phyloP scores from a whole-genome alignment of 129 eudicot species.

The Kitagawia praeruptora region DNA sequence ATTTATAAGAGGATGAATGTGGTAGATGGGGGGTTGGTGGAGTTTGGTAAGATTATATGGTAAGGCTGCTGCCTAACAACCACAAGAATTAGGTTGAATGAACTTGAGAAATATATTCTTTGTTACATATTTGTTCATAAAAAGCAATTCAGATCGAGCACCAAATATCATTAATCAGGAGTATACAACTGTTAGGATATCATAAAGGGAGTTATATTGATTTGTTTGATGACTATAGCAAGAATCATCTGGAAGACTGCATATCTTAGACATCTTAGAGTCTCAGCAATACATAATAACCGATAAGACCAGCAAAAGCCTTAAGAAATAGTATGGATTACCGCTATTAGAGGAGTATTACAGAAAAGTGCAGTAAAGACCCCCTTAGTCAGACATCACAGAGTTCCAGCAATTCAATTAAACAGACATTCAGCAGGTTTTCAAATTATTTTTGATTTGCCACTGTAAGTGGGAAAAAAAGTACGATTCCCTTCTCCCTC shows the following conservation, averaged over 20 bases:
- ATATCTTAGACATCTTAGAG: not conserved
- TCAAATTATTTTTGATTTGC: not conserved
- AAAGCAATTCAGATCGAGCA: not conserved
- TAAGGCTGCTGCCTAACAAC: too few species aligned
- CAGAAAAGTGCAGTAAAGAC: not conserved
- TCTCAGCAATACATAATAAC: not conserved
- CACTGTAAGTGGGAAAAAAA: not conserved
- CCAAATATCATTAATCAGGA: not conserved
- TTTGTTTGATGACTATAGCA: not conserved
- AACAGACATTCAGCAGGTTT: not conserved
- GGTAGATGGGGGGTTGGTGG: too few species aligned
- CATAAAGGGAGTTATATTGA: not conserved
- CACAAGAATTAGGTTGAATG: conserved; percentile 10
- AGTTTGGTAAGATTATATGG: too few species aligned
- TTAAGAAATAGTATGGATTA: not conserved
- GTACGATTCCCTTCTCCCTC: not conserved
- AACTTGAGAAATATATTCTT: not conserved
- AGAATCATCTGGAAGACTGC: not conserved
- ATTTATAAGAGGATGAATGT: too few species aligned
- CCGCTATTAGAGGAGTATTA: too few species aligned
- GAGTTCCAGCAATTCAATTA: not conserved
- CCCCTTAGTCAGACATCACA: not conserved
- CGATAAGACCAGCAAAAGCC: not conserved
- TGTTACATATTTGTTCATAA: not conserved
- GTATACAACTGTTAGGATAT: not conserved